Evolutionary conservation across 306 rosid species (phyloP), one percentile per base, ranked within the genome.

Genomic region (Prunus persica): DNA sequence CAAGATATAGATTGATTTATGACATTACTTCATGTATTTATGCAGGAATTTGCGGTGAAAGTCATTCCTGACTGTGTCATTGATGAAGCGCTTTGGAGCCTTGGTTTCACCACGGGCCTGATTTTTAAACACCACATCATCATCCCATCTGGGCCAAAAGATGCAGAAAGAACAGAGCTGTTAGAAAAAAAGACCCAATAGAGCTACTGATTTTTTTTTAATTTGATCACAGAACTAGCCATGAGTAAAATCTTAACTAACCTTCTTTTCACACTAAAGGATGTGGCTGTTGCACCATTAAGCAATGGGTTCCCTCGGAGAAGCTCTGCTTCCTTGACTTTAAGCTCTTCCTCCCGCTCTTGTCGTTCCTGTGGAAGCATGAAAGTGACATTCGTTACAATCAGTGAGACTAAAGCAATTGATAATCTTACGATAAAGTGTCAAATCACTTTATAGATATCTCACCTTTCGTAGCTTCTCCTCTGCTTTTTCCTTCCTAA

Each of bases 91-190:
- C 87, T 96, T 92, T 3, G 97, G 88, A 8, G 79, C 56, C 88
- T 96, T 96, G 72, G 91, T 86, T 82, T 95, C 99, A 22, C 97
- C 98, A 3, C 97, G 97, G 60, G 98, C 87, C 81, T 93, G 98
- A 75, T 93, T 93, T 86, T 93, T 93, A 72, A 93, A 93, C 78
- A 93, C 98, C 81, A 91, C 97, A 32, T 89, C 98, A 79, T 93
- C 98, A 76, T 93, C 98, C 96, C 96, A 91, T 86, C 98, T 85
- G 65, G 28, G 30, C 72, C 80, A 67, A 7, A 47, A 76, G 57
- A 22, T 25, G 62, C 65, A 72, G 27, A 45, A 11, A 45, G 32
- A 78, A 71, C 11, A 43, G 10, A 12, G 68, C n/a, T 20, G 8
- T 61, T 52, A 62, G 28, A 22, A 20, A 27, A 13, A 61, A 14